Percentiles rank a stretch among this genome's conserved stretches.
Evolutionary conservation across 2,329 filamentous ascomycete genomes (phyloP).

Genomic region (Epichloe festucae): DNA sequence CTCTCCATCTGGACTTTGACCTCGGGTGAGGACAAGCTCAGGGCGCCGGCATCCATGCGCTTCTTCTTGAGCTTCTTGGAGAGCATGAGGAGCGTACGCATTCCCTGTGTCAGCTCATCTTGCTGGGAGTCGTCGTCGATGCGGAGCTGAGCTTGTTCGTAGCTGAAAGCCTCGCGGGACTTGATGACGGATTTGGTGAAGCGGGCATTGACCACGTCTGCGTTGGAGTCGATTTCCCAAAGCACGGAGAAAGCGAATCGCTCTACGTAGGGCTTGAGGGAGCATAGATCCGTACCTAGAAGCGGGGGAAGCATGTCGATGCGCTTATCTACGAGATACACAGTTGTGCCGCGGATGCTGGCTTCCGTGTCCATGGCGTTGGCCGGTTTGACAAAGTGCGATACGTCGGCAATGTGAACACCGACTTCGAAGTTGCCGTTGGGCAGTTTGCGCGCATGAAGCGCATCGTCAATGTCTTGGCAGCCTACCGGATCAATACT

Average conservation of each 20-base stretch:
- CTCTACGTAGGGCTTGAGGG: conserved; percentile 94
- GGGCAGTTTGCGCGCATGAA: conserved; percentile 71
- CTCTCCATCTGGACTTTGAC: conserved; percentile 92
- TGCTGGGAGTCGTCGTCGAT: conserved; percentile 83
- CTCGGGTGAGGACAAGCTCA: conserved; percentile 95
- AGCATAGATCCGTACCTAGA: conserved; percentile 90
- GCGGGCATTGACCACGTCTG: conserved; percentile 69
- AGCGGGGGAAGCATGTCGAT: conserved; percentile 99
- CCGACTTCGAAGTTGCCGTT: conserved; percentile 95
- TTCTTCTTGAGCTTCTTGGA: conserved; percentile 91
- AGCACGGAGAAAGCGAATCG: conserved; percentile 74
- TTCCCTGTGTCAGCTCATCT: conserved; percentile 80
- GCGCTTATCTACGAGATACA: conserved; percentile 96
- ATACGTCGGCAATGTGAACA: conserved; percentile 98
- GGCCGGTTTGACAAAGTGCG: conserved; percentile 92
- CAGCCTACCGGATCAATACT: conserved; percentile 95
- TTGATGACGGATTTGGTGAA: conserved; percentile 98
- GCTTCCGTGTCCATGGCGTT: conserved; percentile 97
- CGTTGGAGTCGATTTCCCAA: conserved; percentile 79
- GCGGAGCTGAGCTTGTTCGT: conserved; percentile 86
- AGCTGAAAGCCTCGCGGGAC: conserved; percentile 92
- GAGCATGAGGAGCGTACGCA: conserved; percentile 73
- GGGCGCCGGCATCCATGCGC: conserved; percentile 87
- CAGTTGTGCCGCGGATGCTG: conserved; percentile 84
- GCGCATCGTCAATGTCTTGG: conserved; percentile 94